Conservation (phyloP, 2,329 filamentous ascomycete genomes). For the Anisogramma anomala region DNA sequence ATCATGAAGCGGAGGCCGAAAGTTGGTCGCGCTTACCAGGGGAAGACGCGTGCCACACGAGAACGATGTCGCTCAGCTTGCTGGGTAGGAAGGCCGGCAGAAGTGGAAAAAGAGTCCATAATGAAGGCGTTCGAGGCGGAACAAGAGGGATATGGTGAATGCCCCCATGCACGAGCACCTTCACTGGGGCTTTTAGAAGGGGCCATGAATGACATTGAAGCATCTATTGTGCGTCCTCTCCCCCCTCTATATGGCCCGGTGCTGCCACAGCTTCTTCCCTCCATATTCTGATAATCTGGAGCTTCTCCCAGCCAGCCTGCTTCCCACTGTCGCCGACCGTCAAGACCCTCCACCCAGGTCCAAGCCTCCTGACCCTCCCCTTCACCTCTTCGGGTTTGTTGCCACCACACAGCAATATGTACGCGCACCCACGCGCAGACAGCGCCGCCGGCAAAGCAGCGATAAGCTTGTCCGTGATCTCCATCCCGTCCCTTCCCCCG, state of each 20-base stretch:
- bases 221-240: conserved; percentile 10
- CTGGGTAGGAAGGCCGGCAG: too few relatives aligned
- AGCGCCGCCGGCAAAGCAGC: conserved; percentile 55
- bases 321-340: conserved; percentile 74
- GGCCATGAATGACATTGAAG: conserved; percentile 3
- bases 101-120: conserved; percentile 1
- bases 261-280: conserved; percentile 27
- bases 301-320: conserved; percentile 86
- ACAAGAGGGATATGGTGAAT: conserved; percentile 1
- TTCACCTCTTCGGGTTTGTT: conserved; percentile 74
- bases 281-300: conserved; percentile 84
- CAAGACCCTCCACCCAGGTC: conserved; percentile 55
- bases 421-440: conserved; percentile 62
- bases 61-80: not conserved
- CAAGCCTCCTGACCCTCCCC: conserved; percentile 43
- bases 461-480: conserved; percentile 73
- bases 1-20: not conserved
- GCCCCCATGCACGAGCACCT: too few relatives aligned
- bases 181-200: not conserved
- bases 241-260: not conserved
- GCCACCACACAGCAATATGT: conserved; percentile 79
- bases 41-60: not conserved
- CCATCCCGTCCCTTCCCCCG: conserved; percentile 85
- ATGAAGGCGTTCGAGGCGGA: conserved; percentile 9
- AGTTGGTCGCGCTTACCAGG: too few relatives aligned